Percentiles rank a stretch among this genome's conserved stretches.
These are phyloP conservation scores for Saturnispora ahearnii DNA, from an alignment of 805 yeast species.

Conservation along the genomic window DNA sequence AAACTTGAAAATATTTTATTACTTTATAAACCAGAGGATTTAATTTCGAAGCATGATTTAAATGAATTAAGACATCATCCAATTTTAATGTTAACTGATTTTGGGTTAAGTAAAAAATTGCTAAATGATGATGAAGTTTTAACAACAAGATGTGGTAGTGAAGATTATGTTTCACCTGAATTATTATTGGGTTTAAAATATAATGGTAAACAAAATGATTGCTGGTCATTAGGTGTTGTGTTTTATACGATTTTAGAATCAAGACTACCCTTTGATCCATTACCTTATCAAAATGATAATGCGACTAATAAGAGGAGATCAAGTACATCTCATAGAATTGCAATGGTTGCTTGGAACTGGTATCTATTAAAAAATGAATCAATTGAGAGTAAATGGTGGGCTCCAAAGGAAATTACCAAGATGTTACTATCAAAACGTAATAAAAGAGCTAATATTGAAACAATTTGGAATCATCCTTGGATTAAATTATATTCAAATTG, in stretches of 20 bases:
- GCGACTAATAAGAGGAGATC: conserved; percentile 39
- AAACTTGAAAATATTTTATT: conserved; percentile 78
- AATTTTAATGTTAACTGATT: conserved; percentile 65
- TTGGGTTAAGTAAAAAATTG: conserved; percentile 75
- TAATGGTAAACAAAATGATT: conserved; percentile 84
- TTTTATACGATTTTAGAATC: conserved; percentile 77
- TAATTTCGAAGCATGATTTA: conserved; percentile 14
- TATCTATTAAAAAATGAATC: conserved; percentile 32
- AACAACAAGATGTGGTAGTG: conserved; percentile 90
- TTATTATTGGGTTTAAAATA: conserved; percentile 81
- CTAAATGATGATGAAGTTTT: conserved; percentile 53
- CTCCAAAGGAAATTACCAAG: conserved; percentile 44
- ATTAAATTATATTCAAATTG: conserved; percentile 10
- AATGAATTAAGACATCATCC: conserved; percentile 9
- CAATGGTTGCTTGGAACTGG: conserved; percentile 92
- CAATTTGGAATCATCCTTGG: conserved; percentile 26
- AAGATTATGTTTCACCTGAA: conserved; percentile 95
- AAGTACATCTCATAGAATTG: conserved; percentile 78
- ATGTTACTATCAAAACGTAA: conserved; percentile 39
- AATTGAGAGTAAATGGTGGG: conserved; percentile 16
- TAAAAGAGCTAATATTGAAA: conserved; percentile 11
- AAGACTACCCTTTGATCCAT: conserved; percentile 84
- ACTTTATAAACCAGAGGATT: conserved; percentile 28
- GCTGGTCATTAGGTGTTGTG: conserved; percentile 95
- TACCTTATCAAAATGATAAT: conserved; percentile 44